These are phyloP conservation scores for Xylariaceae sp. DNA, from an alignment of 2,329 filamentous ascomycete species.

Conservation along the genomic window DNA sequence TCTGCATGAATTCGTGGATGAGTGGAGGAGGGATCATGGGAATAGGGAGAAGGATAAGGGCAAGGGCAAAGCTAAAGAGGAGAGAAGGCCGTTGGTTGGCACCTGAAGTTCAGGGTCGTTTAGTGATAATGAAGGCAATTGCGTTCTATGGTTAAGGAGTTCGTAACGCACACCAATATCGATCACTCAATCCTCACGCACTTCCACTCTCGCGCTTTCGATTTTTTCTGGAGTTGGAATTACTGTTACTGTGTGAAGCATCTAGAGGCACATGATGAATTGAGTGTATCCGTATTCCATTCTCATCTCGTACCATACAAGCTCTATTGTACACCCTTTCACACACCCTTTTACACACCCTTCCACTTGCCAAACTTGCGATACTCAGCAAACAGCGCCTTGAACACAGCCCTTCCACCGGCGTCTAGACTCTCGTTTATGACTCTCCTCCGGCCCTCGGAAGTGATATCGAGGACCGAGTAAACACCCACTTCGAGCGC, in stretches of 20 bases:
- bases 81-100: not conserved
- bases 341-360: slow-evolving; percentile 38
- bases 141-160: too few relatives aligned
- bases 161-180: too few relatives aligned
- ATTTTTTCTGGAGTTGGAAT: too few relatives aligned
- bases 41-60: slow-evolving; percentile 11
- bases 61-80: not conserved
- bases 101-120: too few relatives aligned
- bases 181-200: too few relatives aligned
- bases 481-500: slow-evolving; percentile 58
- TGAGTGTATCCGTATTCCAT: not conserved
- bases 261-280: not conserved
- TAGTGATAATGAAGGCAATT: too few relatives aligned
- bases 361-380: slow-evolving; percentile 64
- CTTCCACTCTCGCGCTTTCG: too few relatives aligned
- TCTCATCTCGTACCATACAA: not conserved
- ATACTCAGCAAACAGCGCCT: slow-evolving; percentile 58
- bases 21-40: slow-evolving; percentile 29
- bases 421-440: slow-evolving; percentile 60
- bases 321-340: not conserved
- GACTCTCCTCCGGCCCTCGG: slow-evolving; percentile 52
- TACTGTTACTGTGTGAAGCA: too few relatives aligned
- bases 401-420: slow-evolving; percentile 57
- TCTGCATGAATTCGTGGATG: slow-evolving; percentile 46
- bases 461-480: slow-evolving; percentile 57